Evolutionary conservation across 73 alveolate species (phyloP).

Genomic region (Tetrahymena borealis): DNA sequence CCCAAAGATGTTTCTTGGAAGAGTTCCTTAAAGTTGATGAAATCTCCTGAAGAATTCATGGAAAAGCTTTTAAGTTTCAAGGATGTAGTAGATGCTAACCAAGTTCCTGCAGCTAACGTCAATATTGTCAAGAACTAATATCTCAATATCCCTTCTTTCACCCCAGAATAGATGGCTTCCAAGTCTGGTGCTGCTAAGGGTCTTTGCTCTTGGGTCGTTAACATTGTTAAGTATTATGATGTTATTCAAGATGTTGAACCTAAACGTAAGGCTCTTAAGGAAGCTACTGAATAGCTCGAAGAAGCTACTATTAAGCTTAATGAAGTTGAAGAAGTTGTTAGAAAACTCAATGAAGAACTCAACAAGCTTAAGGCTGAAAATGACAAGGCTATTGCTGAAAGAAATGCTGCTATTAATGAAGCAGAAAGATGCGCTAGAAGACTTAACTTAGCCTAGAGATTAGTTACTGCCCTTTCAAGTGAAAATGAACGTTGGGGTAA

Average conservation of each 20-base stretch:
- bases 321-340: conserved; percentile 88
- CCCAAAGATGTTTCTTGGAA: conserved; percentile 74
- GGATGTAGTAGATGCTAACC: conserved; percentile 65
- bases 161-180: conserved; percentile 58
- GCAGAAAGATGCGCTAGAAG: conserved; percentile 95
- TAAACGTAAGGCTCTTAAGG: conserved; percentile 92
- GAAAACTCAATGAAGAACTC: conserved; percentile 76
- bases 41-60: conserved; percentile 66
- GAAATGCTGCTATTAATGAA: conserved; percentile 97
- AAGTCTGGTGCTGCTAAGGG: conserved; percentile 85
- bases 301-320: conserved; percentile 94
- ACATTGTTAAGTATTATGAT: conserved; percentile 92
- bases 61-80: conserved; percentile 54
- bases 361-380: conserved; percentile 85
- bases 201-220: conserved; percentile 88
- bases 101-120: conserved; percentile 67
- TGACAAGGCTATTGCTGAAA: conserved; percentile 97
- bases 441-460: conserved; percentile 94
- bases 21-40: conserved; percentile 68
- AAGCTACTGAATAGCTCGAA: conserved; percentile 80
- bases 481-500: conserved; percentile 96
- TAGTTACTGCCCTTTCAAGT: conserved; percentile 92
- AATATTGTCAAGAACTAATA: conserved; percentile 59
- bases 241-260: conserved; percentile 99
- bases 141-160: conserved; percentile 61